Evolutionary conservation across 768 basidiomycete genomes (phyloP), one percentile per base, ranked within the genome.

Genomic region (Tylopilus plumbeoviolaceoides): DNA sequence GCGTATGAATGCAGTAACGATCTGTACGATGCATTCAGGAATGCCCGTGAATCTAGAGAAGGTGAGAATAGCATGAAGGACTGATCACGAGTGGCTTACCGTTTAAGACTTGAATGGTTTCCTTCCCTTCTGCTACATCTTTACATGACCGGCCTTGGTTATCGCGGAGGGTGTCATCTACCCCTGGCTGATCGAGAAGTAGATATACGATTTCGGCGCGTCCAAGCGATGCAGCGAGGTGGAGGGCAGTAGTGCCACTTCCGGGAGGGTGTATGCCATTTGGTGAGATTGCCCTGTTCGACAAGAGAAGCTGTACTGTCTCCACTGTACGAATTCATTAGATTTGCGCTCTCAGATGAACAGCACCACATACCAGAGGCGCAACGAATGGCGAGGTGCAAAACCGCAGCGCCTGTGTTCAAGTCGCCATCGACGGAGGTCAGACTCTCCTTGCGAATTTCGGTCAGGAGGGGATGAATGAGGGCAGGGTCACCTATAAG

Each of bases 361-460:
- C n/a, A 7, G 39, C 15, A 47, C 7, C n/a, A 72, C 82, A 21
- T 59, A 88, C 87, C 78, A 10, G 84, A 84, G 53, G 81, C 89
- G 66, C 90, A 91, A 40, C 87, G 80, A n/a, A 92, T 82, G 11
- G 88, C 89, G 3, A 92, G 79, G 67, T 92, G 89, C 7, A 92
- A 71, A 0, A 87, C 87, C 3, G 87, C 84, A 6, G 88, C 85
- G 12, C 81, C 86, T 1, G 84, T 78, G 63, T 90, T 85, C 0
- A 83, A 53, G 15, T 78, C 75, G 14, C 68, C 71, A 18, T 79
- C 81, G 0, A 63, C 50, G 20, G 79, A 77, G 23, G 68, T 75
- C 5, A 81, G 78, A 50, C 73, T 79, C 58, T 87, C 83, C 65
- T 83, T 86, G 46, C 78, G 75, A 38, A 92, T 85, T 65, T 89